Evolutionary conservation across 768 basidiomycete species (phyloP), one percentile per base, ranked within the genome.

Genomic region (Termitomyces sp.): DNA sequence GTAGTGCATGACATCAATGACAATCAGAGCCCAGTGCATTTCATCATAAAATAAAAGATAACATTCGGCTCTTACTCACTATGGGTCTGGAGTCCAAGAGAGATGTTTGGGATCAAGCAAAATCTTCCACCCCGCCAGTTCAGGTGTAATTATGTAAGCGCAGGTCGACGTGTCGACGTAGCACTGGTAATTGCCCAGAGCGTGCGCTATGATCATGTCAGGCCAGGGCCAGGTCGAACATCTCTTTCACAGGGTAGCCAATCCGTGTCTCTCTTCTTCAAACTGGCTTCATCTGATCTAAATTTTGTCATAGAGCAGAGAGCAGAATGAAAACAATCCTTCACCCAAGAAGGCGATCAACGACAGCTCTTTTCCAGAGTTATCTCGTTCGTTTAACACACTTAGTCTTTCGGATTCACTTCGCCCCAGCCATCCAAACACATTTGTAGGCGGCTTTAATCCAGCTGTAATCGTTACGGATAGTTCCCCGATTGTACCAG

Each of bases 1-100:
- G 67, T 68, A 67, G 58, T 66, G 69, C 69, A 44, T 66, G 38
- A 37, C 69, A 67, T 63, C 69, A 62, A 44, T 53, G 48, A 53
- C 54, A 49, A 55, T 65, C 79, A 78, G 79, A 80, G 80, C 80
- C 80, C 80, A 82, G 80, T 80, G 80, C 80, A 62, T 73, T 80
- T 82, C 79, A 74, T 82, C 79, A 54, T 32, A 40, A 54, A 55
- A 44, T 32, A 22, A 37, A 37, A 45, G 44, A 52, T n/a, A 61
- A 11, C 4, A 30, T 49, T n/a, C 3, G 11, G 32, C 10, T 55
- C 53, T 15, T 14, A 60, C 56, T 53, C 49, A 60, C 58, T 42
- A 9, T 19, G 19, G 28, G 17, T 26, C 19, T 49, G 14, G 24
- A 17, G 24, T 14, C 7, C 6, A 44, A 26, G 14, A 44, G 7